Conservation (phyloP, 1,284 basidiomycete species). For the Microbotryum violaceum region DNA sequence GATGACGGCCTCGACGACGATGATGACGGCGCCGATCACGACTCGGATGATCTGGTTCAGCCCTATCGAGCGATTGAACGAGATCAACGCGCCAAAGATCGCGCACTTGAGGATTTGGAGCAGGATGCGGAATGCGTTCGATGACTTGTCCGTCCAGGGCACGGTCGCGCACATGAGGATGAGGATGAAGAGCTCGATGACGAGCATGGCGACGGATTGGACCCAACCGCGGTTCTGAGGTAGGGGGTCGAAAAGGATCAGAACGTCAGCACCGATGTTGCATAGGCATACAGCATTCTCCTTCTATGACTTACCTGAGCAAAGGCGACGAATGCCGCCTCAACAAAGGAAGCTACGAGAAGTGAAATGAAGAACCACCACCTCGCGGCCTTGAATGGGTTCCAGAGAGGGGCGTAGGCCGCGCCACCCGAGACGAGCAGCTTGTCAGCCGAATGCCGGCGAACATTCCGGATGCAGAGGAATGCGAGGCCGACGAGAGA, state of each 20-base stretch:
- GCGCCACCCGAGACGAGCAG: constrained; percentile 42
- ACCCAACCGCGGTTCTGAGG: constrained; percentile 50
- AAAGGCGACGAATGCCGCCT: constrained; percentile 66
- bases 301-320: constrained; percentile 43
- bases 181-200: constrained; percentile 59
- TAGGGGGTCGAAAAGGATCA: background rate
- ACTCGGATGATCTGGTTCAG: constrained; percentile 52
- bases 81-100: constrained; percentile 56
- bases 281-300: background rate
- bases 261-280: background rate
- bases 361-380: constrained; percentile 45
- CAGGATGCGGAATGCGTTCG: constrained; percentile 49
- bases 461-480: constrained; percentile 40
- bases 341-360: constrained; percentile 44
- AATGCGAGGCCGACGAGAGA: constrained; percentile 44
- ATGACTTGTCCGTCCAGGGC: constrained; percentile 45
- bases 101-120: constrained; percentile 57
- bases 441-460: constrained; percentile 30
- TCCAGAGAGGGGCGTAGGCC: constrained; percentile 44
- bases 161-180: constrained; percentile 51
- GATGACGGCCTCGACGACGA: constrained; percentile 39
- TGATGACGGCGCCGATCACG: constrained; percentile 56
- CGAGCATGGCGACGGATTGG: constrained; percentile 63
- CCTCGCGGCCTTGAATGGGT: constrained; percentile 38
- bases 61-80: constrained; percentile 55